Percentiles rank a stretch among this genome's conserved stretches.
Conservation (phyloP, 148 eudicot genomes). For the Gaultheria prostrata region DNA sequence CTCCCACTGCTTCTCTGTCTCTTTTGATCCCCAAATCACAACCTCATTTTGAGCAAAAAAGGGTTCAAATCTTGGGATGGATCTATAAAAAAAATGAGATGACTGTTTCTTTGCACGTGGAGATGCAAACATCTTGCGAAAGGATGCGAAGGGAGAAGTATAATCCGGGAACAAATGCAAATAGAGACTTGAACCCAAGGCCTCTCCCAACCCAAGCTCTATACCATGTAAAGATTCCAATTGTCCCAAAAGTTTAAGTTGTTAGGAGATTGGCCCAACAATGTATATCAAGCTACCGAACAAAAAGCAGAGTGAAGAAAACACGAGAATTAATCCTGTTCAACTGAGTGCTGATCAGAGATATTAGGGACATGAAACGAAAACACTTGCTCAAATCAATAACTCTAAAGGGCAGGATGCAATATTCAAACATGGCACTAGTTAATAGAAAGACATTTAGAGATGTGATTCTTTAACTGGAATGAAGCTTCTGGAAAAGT, state of each 20-base stretch:
- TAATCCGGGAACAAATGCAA: too few species aligned
- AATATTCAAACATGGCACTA: not conserved
- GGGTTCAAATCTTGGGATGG: too few species aligned
- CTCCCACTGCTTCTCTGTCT: not conserved
- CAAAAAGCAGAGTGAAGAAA: not conserved
- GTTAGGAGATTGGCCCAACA: too few species aligned
- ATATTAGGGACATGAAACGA: not conserved
- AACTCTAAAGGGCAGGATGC: slow-evolving; percentile 5
- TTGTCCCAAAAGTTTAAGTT: too few species aligned
- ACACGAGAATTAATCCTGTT: not conserved
- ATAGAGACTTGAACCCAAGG: too few species aligned
- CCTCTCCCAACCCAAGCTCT: too few species aligned
- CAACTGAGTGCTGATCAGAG: not conserved
- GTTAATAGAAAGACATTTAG: not conserved
- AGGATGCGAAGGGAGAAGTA: too few species aligned
- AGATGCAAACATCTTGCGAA: too few species aligned
- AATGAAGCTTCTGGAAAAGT: not conserved
- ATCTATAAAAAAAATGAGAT: too few species aligned
- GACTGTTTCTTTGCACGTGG: too few species aligned
- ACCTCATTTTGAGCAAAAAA: not conserved
- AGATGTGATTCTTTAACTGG: not conserved
- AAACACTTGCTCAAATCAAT: not conserved
- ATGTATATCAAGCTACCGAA: too few species aligned
- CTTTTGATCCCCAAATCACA: not conserved
- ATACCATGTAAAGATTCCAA: too few species aligned